Evolutionary conservation across 257 asterid genomes (phyloP), one percentile per base, ranked within the genome.

Genomic region (Jacaranda copaia): DNA sequence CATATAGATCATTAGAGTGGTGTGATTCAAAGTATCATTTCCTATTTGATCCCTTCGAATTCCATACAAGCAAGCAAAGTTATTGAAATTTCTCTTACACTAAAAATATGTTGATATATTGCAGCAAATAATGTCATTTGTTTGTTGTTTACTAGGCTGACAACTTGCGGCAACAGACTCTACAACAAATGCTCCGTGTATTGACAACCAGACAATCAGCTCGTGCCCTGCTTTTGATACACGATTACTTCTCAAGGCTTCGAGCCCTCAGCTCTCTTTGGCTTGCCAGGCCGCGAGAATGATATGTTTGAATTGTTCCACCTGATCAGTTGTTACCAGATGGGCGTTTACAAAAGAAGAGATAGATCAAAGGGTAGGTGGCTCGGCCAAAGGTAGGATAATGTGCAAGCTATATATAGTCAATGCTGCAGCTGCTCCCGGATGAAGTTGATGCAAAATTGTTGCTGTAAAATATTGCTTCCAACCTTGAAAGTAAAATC

Each of bases 201-300:
- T 38, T 95, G 73, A 93, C 98, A 1, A 90, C 97, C 55, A 81
- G 96, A 55, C 98, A 95, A 74, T 95, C 98, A 13, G 98, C 99
- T 5, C 94, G 99, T 5, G 98, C 94, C 0, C 88, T 91, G 70
- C 89, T 95, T 64, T 81, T 91, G 82, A 85, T 91, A 80, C 76
- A 84, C 5, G 99, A 94, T 57, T 92, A 91, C 77, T 91, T 92
- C 78, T 91, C 96, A 3, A 91, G 97, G 79, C 98, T 94, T 66
- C 89, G 97, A 55, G 98, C 98, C 76, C 96, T 94, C 51, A 94
- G 99, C 62, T 89, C 98, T 55, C 97, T 93, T 42, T 95, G 99
- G 98, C 88, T 90, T 9, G 99, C 99, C 7, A 85, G 99, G 84
- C 99, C 99, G 5, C 88, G 89, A 20, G 97, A 93, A 77, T 87